These are phyloP conservation scores for Mycosphaerella arachidis DNA, from an alignment of 2,329 filamentous ascomycete genomes.

Conservation along the genomic window DNA sequence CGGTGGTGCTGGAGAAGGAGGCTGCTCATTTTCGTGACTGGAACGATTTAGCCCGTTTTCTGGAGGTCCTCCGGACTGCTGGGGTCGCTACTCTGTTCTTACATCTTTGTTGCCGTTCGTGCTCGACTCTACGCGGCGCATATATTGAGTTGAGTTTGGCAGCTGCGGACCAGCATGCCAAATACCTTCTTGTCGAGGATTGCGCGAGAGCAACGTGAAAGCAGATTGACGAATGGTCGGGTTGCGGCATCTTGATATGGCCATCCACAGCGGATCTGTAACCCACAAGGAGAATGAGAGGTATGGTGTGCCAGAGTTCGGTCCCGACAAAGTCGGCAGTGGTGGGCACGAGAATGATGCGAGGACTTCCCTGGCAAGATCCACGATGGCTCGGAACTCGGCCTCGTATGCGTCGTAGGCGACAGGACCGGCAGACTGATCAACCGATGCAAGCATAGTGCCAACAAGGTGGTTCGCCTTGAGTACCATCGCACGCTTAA, in stretches of 20 bases:
- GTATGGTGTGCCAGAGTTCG: constrained; percentile 28
- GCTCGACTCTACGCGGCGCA: constrained; percentile 19
- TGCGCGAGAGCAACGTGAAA: constrained; percentile 30
- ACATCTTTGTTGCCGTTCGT: constrained; percentile 16
- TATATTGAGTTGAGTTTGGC: constrained; percentile 24
- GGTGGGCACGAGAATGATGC: constrained; percentile 32
- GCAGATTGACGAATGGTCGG: constrained; percentile 31
- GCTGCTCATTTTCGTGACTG: constrained; percentile 21
- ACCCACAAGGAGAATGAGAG: constrained; percentile 33
- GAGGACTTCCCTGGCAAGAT: constrained; percentile 31
- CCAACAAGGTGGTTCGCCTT: constrained; percentile 33
- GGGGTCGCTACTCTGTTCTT: constrained; percentile 18
- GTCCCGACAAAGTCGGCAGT: constrained; percentile 27
- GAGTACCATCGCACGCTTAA: constrained; percentile 34
- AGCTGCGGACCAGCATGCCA: constrained; percentile 32
- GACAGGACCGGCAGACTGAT: constrained; percentile 29
- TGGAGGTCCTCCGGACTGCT: constrained; percentile 10
- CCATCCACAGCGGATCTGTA: constrained; percentile 35
- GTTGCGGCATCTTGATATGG: constrained; percentile 30
- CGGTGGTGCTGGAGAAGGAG: not conserved
- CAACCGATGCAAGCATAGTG: constrained; percentile 31
- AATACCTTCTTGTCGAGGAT: constrained; percentile 32
- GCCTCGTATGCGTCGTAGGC: constrained; percentile 32
- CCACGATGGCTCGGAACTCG: constrained; percentile 33
- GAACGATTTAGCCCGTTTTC: constrained; percentile 15